A percentile compares a stretch with the other conserved stretches of the same genome.
Evolutionary conservation across 768 basidiomycete genomes (phyloP).

Genomic region (Paxillus ammoniavirescens): DNA sequence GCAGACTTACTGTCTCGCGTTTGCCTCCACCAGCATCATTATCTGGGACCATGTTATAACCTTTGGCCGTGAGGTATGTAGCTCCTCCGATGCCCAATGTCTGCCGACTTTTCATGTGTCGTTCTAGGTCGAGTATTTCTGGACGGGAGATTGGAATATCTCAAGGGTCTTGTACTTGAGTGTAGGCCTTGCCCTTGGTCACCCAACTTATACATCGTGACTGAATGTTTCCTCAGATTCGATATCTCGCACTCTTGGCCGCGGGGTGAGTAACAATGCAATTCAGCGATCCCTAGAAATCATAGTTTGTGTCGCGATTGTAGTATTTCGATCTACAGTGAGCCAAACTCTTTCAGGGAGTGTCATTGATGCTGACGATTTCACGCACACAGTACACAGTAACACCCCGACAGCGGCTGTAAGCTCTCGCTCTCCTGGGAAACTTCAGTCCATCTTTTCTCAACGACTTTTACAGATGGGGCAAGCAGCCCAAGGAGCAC

Average conservation of each 20-base stretch:
- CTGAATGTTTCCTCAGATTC: slow-evolving; percentile 26
- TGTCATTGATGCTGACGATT: neutral
- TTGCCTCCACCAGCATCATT: slow-evolving; percentile 1
- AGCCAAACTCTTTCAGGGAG: neutral
- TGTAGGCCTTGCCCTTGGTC: slow-evolving; percentile 22
- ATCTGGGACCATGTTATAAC: slow-evolving; percentile 29
- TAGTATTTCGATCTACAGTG: neutral
- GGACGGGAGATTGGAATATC: slow-evolving; percentile 36
- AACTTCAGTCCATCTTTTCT: neutral
- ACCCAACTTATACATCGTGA: neutral
- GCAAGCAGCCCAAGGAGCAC: neutral
- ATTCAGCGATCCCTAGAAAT: neutral
- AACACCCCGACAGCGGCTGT: slow-evolving; percentile 20
- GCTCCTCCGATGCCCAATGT: neutral
- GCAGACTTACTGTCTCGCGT: neutral
- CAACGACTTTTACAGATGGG: neutral
- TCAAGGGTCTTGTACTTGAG: slow-evolving; percentile 38
- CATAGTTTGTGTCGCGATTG: neutral
- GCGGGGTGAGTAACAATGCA: slow-evolving; percentile 18
- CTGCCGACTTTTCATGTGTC: too few relatives aligned
- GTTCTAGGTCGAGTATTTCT: slow-evolving; percentile 38
- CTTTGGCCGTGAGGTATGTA: slow-evolving; percentile 36
- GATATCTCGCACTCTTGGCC: slow-evolving; percentile 29
- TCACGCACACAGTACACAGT: neutral
- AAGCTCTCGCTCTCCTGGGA: slow-evolving; percentile 1